Evolutionary conservation across 2,329 filamentous ascomycete species (phyloP).

Genomic region (Falciphora oryzae): DNA sequence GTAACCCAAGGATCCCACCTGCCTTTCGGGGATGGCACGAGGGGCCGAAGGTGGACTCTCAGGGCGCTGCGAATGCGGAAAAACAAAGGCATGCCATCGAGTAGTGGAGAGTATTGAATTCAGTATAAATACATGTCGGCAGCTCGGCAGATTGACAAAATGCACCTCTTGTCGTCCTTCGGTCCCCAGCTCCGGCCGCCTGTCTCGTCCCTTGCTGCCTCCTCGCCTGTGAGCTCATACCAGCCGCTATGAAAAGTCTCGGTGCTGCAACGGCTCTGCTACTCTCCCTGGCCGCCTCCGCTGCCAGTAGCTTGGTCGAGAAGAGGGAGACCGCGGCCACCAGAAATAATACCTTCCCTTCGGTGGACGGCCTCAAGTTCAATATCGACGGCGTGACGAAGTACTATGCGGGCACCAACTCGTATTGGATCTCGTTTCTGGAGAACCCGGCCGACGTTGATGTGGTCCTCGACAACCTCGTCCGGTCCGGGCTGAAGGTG

Average conservation of each 20-base stretch:
- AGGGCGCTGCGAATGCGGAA: neutral
- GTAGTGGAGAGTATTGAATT: neutral
- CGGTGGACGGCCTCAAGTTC: conserved; percentile 24
- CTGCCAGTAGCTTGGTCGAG: neutral
- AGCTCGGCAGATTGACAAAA: too few species aligned
- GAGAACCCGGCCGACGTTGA: conserved; percentile 51
- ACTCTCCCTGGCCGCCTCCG: neutral
- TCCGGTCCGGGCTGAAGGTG: conserved; percentile 47
- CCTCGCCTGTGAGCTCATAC: neutral
- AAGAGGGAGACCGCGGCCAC: neutral
- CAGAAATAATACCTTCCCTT: conserved; percentile 10
- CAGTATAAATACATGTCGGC: neutral
- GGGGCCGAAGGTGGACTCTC: neutral
- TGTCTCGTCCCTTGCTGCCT: neutral
- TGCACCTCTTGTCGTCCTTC: neutral
- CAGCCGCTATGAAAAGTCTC: neutral
- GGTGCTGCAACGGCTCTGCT: neutral
- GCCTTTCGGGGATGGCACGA: neutral
- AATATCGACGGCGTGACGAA: conserved; percentile 36
- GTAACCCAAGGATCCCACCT: neutral
- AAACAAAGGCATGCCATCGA: neutral
- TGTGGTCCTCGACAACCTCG: conserved; percentile 40
- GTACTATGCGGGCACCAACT: conserved; percentile 49
- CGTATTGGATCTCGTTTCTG: conserved; percentile 49
- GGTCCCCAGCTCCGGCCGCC: too few species aligned